Percentiles rank a stretch among this genome's conserved stretches.
Conservation (phyloP, 192 early-diverging fungal genomes). For the Umbelopsis vinacea region DNA sequence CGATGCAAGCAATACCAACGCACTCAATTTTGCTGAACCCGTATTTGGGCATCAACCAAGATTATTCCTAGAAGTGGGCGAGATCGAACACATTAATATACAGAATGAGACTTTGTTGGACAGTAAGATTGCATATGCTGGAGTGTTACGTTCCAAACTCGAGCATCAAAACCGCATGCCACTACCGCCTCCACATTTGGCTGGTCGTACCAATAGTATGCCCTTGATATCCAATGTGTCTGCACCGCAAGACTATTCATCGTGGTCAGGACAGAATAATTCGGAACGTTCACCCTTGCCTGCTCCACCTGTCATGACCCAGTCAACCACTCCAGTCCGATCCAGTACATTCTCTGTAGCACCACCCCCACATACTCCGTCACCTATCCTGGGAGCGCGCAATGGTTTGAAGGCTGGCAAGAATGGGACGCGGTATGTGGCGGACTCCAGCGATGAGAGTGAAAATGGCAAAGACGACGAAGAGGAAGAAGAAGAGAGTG, state of each 20-base stretch:
- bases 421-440: not conserved
- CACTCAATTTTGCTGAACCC: slow-evolving; percentile 38
- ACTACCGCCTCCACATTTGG: not conserved
- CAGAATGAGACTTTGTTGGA: slow-evolving; percentile 23
- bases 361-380: slow-evolving; percentile 4
- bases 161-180: slow-evolving; percentile 17
- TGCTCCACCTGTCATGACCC: not conserved
- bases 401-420: not conserved
- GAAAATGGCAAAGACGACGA: slow-evolving; percentile 32
- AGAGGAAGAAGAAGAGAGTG: slow-evolving; percentile 29
- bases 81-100: slow-evolving; percentile 27
- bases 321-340: slow-evolving; percentile 1
- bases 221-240: not conserved
- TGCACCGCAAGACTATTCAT: slow-evolving; percentile 3
- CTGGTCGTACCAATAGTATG: slow-evolving; percentile 31
- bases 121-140: slow-evolving; percentile 23
- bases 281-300: not conserved
- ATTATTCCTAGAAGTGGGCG: slow-evolving; percentile 35
- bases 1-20: slow-evolving; percentile 28
- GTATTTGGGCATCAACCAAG: slow-evolving; percentile 20
- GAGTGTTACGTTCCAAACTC: slow-evolving; percentile 20
- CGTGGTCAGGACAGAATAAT: not conserved
- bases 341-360: not conserved
- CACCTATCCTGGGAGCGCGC: not conserved
- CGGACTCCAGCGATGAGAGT: slow-evolving; percentile 34